Conservation (phyloP, 2,329 filamentous ascomycete genomes). For the Ophiostoma tasmaniense region DNA sequence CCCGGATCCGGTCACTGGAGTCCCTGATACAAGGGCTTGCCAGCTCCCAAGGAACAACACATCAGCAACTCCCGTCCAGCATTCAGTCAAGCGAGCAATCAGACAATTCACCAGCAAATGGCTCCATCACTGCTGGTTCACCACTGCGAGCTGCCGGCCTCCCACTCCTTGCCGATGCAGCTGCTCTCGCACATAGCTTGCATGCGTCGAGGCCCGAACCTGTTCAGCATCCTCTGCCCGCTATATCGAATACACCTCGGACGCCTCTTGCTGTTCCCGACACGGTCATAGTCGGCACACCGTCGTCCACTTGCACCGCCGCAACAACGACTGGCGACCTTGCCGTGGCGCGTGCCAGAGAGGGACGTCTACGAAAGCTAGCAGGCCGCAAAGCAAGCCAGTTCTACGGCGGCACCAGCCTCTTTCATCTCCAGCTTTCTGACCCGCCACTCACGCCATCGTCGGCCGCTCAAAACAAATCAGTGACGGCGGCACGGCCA, state of each 20-base stretch:
- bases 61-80: neutral
- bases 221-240: neutral
- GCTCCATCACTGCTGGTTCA: neutral
- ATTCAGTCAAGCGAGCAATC: neutral
- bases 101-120: too few species aligned
- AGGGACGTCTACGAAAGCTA: slow-evolving; percentile 33
- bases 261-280: neutral
- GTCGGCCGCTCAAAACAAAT: neutral
- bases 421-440: slow-evolving; percentile 32
- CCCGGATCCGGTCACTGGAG: neutral
- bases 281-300: neutral
- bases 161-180: neutral
- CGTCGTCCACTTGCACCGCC: neutral
- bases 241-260: neutral
- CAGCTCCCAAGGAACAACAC: neutral
- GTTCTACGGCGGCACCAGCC: slow-evolving; percentile 42
- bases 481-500: neutral
- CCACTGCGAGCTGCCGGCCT: neutral
- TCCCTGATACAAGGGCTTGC: neutral
- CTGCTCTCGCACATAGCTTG: neutral
- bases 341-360: slow-evolving; percentile 5
- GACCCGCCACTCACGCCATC: slow-evolving; percentile 27
- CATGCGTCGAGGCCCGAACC: neutral
- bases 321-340: neutral
- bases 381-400: slow-evolving; percentile 34